Percentiles rank a stretch among this genome's conserved stretches.
These are phyloP conservation scores for Microbotryum scabiosae DNA, from an alignment of 1,284 basidiomycete genomes.

Conservation along the genomic window DNA sequence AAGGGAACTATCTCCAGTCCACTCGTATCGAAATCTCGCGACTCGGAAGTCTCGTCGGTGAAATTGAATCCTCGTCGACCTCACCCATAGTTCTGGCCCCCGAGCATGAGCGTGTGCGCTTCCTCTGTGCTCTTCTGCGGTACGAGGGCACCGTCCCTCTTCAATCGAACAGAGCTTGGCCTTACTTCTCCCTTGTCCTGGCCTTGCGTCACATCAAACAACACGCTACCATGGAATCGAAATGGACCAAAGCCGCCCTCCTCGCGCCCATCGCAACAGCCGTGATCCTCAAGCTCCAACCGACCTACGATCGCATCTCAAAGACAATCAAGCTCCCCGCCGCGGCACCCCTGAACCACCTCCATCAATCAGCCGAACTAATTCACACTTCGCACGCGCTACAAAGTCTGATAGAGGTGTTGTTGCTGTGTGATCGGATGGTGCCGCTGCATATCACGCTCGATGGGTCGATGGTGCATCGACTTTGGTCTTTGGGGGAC, in stretches of 20 bases:
- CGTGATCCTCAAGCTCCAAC: slow-evolving; percentile 3
- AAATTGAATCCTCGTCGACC: background rate
- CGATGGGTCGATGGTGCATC: background rate
- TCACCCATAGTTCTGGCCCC: background rate
- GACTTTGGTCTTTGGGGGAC: background rate
- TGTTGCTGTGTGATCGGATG: background rate
- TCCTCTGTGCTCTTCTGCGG: slow-evolving; percentile 1
- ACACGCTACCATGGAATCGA: background rate
- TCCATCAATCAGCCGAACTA: background rate
- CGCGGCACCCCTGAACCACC: background rate
- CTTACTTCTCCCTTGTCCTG: slow-evolving; percentile 17
- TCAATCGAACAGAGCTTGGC: background rate
- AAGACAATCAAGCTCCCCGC: background rate
- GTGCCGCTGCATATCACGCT: background rate
- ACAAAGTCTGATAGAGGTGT: background rate
- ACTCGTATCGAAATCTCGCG: background rate
- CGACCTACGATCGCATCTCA: background rate
- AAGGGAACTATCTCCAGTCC: background rate
- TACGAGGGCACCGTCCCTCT: background rate
- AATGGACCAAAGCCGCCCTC: slow-evolving; percentile 10
- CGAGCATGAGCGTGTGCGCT: background rate
- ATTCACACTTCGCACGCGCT: background rate
- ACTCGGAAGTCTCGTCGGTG: background rate
- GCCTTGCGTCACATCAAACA: slow-evolving; percentile 18
- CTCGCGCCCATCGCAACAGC: slow-evolving; percentile 14